Percentiles rank a stretch among this genome's conserved stretches.
These are phyloP conservation scores for Tympanopsis confertula DNA, from an alignment of 2,329 filamentous ascomycete species.

Conservation along the genomic window DNA sequence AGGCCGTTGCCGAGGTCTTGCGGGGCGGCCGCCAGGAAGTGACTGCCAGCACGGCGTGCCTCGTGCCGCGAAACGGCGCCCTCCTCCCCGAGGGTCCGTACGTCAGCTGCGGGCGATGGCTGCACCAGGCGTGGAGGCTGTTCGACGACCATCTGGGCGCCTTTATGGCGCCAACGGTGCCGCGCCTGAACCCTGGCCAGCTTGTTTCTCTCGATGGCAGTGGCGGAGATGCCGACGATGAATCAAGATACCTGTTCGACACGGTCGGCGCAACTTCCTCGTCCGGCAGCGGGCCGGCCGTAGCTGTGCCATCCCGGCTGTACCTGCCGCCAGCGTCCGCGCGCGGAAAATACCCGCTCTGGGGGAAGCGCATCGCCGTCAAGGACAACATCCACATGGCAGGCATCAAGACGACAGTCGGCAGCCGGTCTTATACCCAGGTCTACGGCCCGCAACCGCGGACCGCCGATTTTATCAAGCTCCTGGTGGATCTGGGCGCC, in stretches of 20 bases:
- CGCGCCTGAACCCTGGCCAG: too few species aligned
- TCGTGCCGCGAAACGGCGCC: constrained; percentile 28
- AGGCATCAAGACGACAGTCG: constrained; percentile 33
- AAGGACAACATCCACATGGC: constrained; percentile 39
- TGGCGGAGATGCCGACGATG: too few species aligned
- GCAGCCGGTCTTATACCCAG: constrained; percentile 35
- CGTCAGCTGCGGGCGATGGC: constrained; percentile 3
- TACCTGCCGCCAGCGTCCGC: constrained; percentile 31
- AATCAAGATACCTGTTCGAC: too few species aligned
- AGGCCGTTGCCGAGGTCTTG: too few species aligned
- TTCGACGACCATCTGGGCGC: constrained; percentile 5
- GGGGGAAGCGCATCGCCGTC: constrained; percentile 36
- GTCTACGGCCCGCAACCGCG: constrained; percentile 27
- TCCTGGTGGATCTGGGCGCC: constrained; percentile 36
- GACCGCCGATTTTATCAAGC: constrained; percentile 32
- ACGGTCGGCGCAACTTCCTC: too few species aligned
- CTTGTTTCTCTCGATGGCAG: too few species aligned
- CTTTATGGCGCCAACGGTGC: too few species aligned
- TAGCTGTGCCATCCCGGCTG: constrained; percentile 35
- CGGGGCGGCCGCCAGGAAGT: too few species aligned
- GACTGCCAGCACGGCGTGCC: too few species aligned
- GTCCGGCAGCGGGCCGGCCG: constrained; percentile 3
- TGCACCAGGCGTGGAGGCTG: constrained; percentile 7
- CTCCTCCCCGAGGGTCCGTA: constrained; percentile 8
- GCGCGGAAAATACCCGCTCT: constrained; percentile 27